phyloP scores from a whole-genome alignment of 148 eudicot genomes.

The Cornus suecica region DNA sequence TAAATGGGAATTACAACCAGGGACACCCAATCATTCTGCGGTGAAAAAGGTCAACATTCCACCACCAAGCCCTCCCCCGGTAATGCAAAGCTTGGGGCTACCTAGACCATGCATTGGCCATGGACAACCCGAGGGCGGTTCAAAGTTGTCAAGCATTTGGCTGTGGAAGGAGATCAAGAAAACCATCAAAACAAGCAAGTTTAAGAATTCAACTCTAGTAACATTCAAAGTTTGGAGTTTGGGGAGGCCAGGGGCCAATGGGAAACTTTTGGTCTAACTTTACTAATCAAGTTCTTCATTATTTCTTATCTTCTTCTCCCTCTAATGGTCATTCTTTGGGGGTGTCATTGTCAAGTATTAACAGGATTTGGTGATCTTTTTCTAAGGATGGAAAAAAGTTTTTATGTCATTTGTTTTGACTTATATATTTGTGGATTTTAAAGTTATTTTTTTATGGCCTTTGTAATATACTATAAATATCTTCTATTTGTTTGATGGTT shows the following conservation, averaged over 20 bases:
- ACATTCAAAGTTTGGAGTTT: not conserved
- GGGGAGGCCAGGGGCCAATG: not conserved
- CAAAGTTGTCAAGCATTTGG: slow-evolving; percentile 12
- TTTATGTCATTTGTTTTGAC: too few species aligned
- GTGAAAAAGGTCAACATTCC: slow-evolving; percentile 31
- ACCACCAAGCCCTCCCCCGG: slow-evolving; percentile 76
- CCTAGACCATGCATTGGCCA: slow-evolving; percentile 32
- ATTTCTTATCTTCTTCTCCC: too few species aligned
- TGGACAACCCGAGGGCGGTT: not conserved
- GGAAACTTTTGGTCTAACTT: not conserved
- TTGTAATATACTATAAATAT: too few species aligned
- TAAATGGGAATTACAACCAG: slow-evolving; percentile 74
- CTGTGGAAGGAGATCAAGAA: slow-evolving; percentile 24
- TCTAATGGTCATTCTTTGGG: not conserved
- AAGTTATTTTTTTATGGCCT: too few species aligned
- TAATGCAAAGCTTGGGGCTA: slow-evolving; percentile 41
- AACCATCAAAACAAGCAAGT: not conserved
- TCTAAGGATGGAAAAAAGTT: too few species aligned
- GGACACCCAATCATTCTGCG: slow-evolving; percentile 44
- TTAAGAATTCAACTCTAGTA: not conserved
- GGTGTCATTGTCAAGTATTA: too few species aligned
- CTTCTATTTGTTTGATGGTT: too few species aligned
- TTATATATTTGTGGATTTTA: too few species aligned
- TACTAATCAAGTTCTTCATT: not conserved
- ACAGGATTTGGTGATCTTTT: too few species aligned